Evolutionary conservation across 352 stramenopile species (phyloP), one percentile per base, ranked within the genome.

Genomic region (Aphanomyces euteiches): DNA sequence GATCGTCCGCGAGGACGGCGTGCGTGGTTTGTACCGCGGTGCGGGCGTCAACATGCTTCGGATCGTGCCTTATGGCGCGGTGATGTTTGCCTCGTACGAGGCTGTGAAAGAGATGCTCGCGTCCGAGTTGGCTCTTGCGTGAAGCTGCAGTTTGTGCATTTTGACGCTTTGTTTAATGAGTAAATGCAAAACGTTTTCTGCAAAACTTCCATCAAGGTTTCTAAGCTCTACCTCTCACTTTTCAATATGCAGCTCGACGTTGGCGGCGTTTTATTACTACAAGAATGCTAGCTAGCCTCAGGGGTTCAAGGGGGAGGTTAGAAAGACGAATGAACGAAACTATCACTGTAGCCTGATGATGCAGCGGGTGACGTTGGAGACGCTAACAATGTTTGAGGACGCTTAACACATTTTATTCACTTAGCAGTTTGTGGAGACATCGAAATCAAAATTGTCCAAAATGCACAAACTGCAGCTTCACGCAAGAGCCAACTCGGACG

Each of bases 41-140:
- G 70, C 89, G 8, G 67, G 75, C 54, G 81, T 83, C 13, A 93
- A 92, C 66, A 84, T 90, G 65, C 79, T 90, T 50, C 90, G 90
- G 71, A 81, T 93, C 56, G 79, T 90, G 67, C 85, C 84, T 64
- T 90, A 82, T 37, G 86, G 90, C 41, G 85, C 85, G 47, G 90
- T 92, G 75, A 89, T 89, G 80, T 90, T 92, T 73, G 88, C 81
- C 74, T 89, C 85, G 40, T 93, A 88, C 63, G 85, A 93, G 73
- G 83, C 79, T 74, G 89, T 80, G 59, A 93, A 93, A 74, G 83
- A 40, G 19, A 72, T 72, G 19, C 48, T 73, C 28, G 28, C 28
- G 28, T 28, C 28, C 28, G 28, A 28, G 28, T 28, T 28, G 2
- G 28, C 0, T 2, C 28, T 28, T 28, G 28, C 28, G 28, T 28